Percentiles rank a stretch among this genome's conserved stretches.
Conservation (phyloP, 2,329 filamentous ascomycete species). For the Colletotrichum sp. region DNA sequence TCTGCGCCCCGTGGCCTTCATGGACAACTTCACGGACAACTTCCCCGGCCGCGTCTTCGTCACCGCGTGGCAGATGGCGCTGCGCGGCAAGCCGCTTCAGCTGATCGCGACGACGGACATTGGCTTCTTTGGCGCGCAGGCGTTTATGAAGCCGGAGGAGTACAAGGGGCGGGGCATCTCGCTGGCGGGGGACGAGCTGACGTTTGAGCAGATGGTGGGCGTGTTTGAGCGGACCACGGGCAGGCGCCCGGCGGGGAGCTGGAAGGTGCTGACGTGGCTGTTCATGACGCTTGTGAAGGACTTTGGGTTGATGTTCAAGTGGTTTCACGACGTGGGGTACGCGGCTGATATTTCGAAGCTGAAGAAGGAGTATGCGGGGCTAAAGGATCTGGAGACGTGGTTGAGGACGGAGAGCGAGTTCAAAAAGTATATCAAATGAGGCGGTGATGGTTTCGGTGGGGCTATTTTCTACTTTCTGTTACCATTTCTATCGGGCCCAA, state of each 20-base stretch:
- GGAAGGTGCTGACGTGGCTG: constrained; percentile 29
- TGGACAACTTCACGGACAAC: constrained; percentile 40
- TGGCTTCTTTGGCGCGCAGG: constrained; percentile 41
- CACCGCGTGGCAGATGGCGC: constrained; percentile 33
- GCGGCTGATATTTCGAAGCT: constrained; percentile 35
- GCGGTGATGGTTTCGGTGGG: background rate
- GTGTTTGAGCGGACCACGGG: constrained; percentile 38
- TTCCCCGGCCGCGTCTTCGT: constrained; percentile 36
- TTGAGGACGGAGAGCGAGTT: constrained; percentile 68
- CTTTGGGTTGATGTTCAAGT: constrained; percentile 40
- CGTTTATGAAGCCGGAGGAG: constrained; percentile 34
- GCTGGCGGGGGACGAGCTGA: constrained; percentile 46
- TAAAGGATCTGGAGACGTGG: constrained; percentile 33
- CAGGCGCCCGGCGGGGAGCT: constrained; percentile 31
- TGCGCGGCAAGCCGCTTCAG: constrained; percentile 38
- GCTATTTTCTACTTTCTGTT: background rate
- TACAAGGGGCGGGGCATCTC: constrained; percentile 37
- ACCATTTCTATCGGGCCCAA: background rate
- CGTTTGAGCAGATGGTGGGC: constrained; percentile 31
- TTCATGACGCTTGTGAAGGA: constrained; percentile 34
- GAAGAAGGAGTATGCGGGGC: constrained; percentile 28
- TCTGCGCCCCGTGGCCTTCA: constrained; percentile 43
- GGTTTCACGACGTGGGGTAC: constrained; percentile 40
- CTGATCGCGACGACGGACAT: constrained; percentile 41
- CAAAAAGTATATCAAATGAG: constrained; percentile 4